Evolutionary conservation across 768 basidiomycete species (phyloP), one percentile per base, ranked within the genome.

Genomic region (Stropharia rugosoannulata): DNA sequence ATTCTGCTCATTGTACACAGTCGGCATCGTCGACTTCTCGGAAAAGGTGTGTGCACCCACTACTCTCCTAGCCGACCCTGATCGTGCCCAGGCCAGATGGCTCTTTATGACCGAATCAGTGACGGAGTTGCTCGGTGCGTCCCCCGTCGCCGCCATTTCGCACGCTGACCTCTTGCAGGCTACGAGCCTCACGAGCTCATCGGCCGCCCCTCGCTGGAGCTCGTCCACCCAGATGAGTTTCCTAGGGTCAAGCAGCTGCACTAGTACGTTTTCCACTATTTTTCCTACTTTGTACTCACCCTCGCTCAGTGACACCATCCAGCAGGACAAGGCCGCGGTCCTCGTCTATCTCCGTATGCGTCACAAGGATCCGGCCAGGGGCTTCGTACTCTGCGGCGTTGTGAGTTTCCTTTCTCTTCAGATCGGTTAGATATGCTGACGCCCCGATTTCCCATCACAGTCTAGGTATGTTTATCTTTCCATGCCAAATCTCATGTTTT

Each of bases 221-320:
- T 92, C 58, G 88, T 89, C 27, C 90, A 93, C 66, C 90, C 90
- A 2, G 90, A 92, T 49, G 90, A 93, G 66, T 85, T 85, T 61
- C 68, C 78, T 27, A 78, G 82, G 36, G 81, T 87, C n/a, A 80
- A 80, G 63, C 76, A 78, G 56, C 73, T 90, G 39, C 90, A 91
- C 68, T 87, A 87, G 88, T 89, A 61, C 40, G 79, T 66, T 59
- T 53, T 43, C 35, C 50, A 47, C 42, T 50, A 38, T 43, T 52
- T 29, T 36, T 16, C 36, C 27, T 44, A 19, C 48, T 37, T 4
- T 16, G 49, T 13, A 19, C 57, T 48, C 32, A 60, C 43, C 8
- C 32, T 25, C 15, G n/a, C 16, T 15, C 60, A 90, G 88, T 61
- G 86, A 89, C 40, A 92, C 89, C 1, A 90, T 92, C 58, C 74